Percentiles rank a stretch among this genome's conserved stretches.
phyloP scores from a whole-genome alignment of 2,329 filamentous ascomycete genomes.

The Akanthomyces lecanii region DNA sequence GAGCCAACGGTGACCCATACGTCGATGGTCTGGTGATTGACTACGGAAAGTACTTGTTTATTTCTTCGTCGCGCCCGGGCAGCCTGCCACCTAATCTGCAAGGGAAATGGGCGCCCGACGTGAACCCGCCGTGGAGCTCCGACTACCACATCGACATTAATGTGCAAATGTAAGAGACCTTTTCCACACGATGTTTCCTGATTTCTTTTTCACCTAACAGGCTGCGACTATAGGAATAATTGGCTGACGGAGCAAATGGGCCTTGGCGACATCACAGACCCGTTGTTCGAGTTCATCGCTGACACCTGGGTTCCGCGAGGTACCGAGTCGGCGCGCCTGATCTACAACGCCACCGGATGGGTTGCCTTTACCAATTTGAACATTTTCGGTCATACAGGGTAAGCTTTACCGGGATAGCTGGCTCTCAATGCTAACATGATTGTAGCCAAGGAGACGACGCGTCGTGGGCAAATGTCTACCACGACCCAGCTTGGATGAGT shows the following conservation, averaged over 20 bases:
- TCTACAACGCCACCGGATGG: constrained; percentile 54
- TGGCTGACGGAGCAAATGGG: constrained; percentile 53
- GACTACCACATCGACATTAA: constrained; percentile 59
- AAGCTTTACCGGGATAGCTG: background rate
- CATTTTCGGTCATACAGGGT: constrained; percentile 51
- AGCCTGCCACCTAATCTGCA: constrained; percentile 54
- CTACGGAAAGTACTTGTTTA: constrained; percentile 29
- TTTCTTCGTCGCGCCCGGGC: constrained; percentile 47
- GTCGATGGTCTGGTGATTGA: constrained; percentile 7
- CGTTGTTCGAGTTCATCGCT: constrained; percentile 50
- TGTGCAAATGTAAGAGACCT: constrained; percentile 41
- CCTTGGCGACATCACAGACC: constrained; percentile 39
- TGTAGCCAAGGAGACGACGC: constrained; percentile 26
- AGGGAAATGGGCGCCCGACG: constrained; percentile 49
- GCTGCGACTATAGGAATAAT: constrained; percentile 40
- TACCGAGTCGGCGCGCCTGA: constrained; percentile 45
- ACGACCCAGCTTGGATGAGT: constrained; percentile 47
- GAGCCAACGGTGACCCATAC: background rate
- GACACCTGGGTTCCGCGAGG: constrained; percentile 52
- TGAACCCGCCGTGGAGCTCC: constrained; percentile 39
- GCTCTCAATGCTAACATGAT: background rate
- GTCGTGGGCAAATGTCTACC: constrained; percentile 28
- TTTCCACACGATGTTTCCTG: too few relatives aligned
- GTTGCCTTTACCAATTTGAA: constrained; percentile 56
- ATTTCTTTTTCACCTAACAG: background rate